Evolutionary conservation across 1,284 basidiomycete species (phyloP).

Genomic region (Ganoderma leucocontextum): DNA sequence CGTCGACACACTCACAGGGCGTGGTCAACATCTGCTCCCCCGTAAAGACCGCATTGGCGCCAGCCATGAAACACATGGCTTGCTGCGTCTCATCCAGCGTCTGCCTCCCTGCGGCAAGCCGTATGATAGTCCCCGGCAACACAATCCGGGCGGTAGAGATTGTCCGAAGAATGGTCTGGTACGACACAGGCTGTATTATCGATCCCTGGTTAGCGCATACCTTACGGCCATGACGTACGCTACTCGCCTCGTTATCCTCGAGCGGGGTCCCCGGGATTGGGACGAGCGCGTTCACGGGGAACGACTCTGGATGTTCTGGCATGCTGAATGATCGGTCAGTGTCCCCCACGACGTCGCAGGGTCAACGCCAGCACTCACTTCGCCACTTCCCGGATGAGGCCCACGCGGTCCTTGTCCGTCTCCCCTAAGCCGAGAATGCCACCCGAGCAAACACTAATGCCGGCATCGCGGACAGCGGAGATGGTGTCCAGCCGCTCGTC

Average conservation of each 20-base stretch:
- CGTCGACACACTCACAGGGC: slow-evolving; percentile 69
- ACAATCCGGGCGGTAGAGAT: slow-evolving; percentile 96
- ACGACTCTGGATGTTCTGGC: slow-evolving; percentile 96
- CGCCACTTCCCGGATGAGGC: slow-evolving; percentile 94
- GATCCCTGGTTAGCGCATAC: slow-evolving; percentile 6
- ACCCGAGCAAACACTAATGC: slow-evolving; percentile 97
- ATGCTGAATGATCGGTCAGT: slow-evolving; percentile 60
- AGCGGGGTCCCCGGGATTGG: slow-evolving; percentile 80
- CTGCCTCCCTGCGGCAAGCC: slow-evolving; percentile 94
- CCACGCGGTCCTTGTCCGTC: slow-evolving; percentile 89
- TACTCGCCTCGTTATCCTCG: slow-evolving; percentile 71
- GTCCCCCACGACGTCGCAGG: slow-evolving; percentile 3
- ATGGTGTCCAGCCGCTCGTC: slow-evolving; percentile 95
- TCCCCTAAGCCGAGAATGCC: slow-evolving; percentile 97
- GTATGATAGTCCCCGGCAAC: slow-evolving; percentile 92
- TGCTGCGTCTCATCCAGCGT: slow-evolving; percentile 93
- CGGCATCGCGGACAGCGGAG: slow-evolving; percentile 89
- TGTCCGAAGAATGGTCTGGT: slow-evolving; percentile 90
- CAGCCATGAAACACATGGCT: slow-evolving; percentile 98
- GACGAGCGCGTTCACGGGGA: slow-evolving; percentile 96
- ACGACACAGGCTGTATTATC: slow-evolving; percentile 69
- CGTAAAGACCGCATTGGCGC: slow-evolving; percentile 98
- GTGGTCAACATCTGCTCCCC: slow-evolving; percentile 98
- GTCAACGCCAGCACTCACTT: slow-evolving; percentile 59
- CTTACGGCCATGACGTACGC: slow-evolving; percentile 2